Base-by-base conservation (phyloP, 345 rosid genomes). In the Raphanus sativus region DNA sequence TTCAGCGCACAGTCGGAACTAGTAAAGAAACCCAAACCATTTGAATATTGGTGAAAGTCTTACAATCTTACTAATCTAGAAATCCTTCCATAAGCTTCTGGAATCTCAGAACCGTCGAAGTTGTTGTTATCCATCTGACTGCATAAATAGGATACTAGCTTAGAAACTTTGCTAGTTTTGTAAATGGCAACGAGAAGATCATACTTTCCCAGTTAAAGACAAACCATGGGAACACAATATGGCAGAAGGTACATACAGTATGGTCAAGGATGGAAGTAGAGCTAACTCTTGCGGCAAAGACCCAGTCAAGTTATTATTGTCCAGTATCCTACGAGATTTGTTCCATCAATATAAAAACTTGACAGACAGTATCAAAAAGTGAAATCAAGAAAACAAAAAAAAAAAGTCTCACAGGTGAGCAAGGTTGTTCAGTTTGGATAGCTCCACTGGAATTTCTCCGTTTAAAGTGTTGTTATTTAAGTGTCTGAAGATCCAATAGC, bases 61-160 rank as follows among this genome's bases (percentile, higher is more conserved):
- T 77, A 94, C 98, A 94, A 45, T 82, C 90, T 94, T 56, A 38
- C 83, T 75, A 94, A 75, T 79, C 28, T 83, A 67, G 87, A 48
- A 56, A 90, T 63, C 50, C 69, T 80, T 69, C 87, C 84, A 71
- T 87, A 91, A 72, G 86, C 76, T 79, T 83, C 69, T 17, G 96
- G 97, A 74, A 94, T 90, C 65, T 75, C 84, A 32, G 86, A 60
- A 56, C 88, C 94, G 1, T 40, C 9, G 36, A 94, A 90, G 77
- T 91, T 83, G 84, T 94, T 94, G 82, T 91, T 91, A 80, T 91
- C 97, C 67, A 94, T 88, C 78, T 94, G 98, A 81, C 93, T 94
- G 88, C 85, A 80, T 10, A 61, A 67, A 67, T 6, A 34, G 25
- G 81, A 65, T 25, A 55, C 29, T 65, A 32, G 21, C 15, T 78